These are phyloP conservation scores for Aspergillus ostianus DNA, from an alignment of 495 filamentous ascomycete genomes.

Conservation along the genomic window DNA sequence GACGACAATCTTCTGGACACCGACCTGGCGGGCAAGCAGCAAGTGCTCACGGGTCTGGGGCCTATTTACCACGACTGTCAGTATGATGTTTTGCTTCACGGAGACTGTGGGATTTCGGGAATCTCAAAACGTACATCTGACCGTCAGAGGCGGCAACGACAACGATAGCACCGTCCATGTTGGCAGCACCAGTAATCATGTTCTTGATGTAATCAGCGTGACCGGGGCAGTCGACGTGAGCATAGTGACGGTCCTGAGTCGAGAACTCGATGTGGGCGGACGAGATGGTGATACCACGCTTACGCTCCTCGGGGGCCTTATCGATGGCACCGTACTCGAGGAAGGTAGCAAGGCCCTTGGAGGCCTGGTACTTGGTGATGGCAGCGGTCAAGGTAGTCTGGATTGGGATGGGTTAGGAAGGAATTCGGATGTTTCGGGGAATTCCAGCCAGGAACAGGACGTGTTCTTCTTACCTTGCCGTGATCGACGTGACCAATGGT, in stretches of 20 bases:
- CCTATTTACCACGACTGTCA: conserved; percentile 45
- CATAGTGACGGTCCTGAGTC: conserved; percentile 90
- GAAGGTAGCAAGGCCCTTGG: conserved; percentile 89
- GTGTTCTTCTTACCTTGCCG: conserved; percentile 71
- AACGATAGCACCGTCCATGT: conserved; percentile 98
- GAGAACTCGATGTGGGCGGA: conserved; percentile 97
- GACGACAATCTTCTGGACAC: conserved; percentile 95
- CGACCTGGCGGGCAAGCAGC: conserved; percentile 94
- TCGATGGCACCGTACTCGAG: conserved; percentile 97
- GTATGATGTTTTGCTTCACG: conserved; percentile 7
- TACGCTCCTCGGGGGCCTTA: conserved; percentile 97
- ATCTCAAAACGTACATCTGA: conserved; percentile 68
- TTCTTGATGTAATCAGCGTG: conserved; percentile 99
- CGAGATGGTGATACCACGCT: conserved; percentile 99
- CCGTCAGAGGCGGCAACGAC: conserved; percentile 98
- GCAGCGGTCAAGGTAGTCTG: conserved; percentile 97
- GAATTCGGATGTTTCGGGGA: conserved; percentile 18
- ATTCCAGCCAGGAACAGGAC: background rate
- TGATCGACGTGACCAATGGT: conserved; percentile 99
- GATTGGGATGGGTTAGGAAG: conserved; percentile 22
- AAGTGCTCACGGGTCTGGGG: conserved; percentile 98
- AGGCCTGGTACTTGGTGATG: conserved; percentile 94
- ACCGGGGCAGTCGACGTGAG: conserved; percentile 98
- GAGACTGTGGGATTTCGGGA: background rate
- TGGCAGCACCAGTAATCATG: conserved; percentile 97